Evolutionary conservation across 495 filamentous ascomycete genomes (phyloP).

Genomic region (Aspergillus coremiiformis): DNA sequence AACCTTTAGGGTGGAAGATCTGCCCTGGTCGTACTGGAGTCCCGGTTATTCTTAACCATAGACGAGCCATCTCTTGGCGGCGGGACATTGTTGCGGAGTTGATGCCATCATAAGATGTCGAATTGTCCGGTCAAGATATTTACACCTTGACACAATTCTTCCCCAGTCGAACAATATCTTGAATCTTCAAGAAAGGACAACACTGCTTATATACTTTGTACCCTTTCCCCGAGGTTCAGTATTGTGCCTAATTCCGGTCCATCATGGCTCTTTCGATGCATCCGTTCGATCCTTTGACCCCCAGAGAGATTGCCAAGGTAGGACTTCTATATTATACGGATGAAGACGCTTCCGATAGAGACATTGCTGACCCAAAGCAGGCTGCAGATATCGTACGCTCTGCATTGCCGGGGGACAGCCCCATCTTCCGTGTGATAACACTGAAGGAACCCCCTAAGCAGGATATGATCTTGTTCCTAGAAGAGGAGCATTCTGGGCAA

Average conservation of each 20-base stretch:
- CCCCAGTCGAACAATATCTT: background rate
- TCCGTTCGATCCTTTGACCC: constrained; percentile 4
- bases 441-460: constrained; percentile 17
- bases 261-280: background rate
- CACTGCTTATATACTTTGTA: background rate
- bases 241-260: background rate
- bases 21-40: background rate
- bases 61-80: background rate
- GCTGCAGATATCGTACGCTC: constrained; percentile 1
- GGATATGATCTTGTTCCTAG: constrained; percentile 15
- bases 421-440: constrained; percentile 12
- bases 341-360: background rate
- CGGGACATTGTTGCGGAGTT: background rate
- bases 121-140: background rate
- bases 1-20: background rate
- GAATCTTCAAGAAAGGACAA: background rate
- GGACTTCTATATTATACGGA: background rate
- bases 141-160: too few species aligned
- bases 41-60: background rate
- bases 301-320: background rate
- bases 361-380: background rate
- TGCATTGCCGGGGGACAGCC: background rate
- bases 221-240: background rate
- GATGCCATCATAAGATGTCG: background rate
- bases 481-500: constrained; percentile 11